Percentiles rank a stretch among this genome's conserved stretches.
These are phyloP conservation scores for Carex scoparia DNA, from an alignment of 176 grass and related monocot genomes.

Conservation along the genomic window DNA sequence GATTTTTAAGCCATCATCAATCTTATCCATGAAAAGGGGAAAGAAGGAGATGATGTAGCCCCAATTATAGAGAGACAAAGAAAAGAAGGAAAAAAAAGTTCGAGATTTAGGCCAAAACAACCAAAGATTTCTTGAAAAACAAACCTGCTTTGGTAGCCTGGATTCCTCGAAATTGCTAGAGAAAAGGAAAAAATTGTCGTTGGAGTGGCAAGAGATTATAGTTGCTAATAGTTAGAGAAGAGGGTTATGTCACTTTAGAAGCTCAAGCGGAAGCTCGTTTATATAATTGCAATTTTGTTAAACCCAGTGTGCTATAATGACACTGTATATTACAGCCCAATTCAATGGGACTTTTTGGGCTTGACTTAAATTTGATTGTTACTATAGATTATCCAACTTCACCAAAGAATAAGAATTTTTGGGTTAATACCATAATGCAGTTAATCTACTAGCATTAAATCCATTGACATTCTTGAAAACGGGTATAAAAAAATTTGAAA, in stretches of 20 bases:
- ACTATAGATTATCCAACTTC: background rate
- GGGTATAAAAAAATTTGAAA: background rate
- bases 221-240: background rate
- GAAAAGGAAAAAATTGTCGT: background rate
- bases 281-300: background rate
- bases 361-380: background rate
- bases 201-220: background rate
- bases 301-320: background rate
- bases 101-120: background rate
- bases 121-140: background rate
- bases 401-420: background rate
- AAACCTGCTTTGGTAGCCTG: background rate
- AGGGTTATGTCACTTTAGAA: too few relatives aligned
- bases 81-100: background rate
- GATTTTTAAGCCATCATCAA: too few relatives aligned
- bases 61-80: background rate
- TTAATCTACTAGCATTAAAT: background rate
- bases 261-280: too few relatives aligned
- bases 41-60: background rate
- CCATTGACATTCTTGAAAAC: background rate
- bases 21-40: background rate
- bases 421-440: background rate
- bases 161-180: background rate
- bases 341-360: background rate
- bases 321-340: background rate